Percentiles rank a stretch among this genome's conserved stretches.
These are phyloP conservation scores for Mitragyna speciosa DNA, from an alignment of 257 asterid species.

Conservation along the genomic window DNA sequence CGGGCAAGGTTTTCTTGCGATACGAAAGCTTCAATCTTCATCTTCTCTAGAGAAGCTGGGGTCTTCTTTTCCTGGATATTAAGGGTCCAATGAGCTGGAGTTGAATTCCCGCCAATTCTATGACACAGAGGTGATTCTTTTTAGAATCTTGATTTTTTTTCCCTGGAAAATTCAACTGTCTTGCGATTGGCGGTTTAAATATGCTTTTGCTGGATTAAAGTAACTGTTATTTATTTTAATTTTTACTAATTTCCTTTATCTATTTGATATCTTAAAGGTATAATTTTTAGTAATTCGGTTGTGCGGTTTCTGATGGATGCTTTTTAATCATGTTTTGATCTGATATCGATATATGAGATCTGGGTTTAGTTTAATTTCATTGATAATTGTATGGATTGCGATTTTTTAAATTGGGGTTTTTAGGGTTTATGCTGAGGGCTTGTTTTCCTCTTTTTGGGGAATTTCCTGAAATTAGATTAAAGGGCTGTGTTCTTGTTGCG, in stretches of 20 bases:
- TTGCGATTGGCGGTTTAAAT: slow-evolving; percentile 4
- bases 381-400: slow-evolving; percentile 10
- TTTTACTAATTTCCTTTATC: not conserved
- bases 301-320: slow-evolving; percentile 30
- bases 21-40: slow-evolving; percentile 32
- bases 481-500: slow-evolving; percentile 19
- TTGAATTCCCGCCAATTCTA: slow-evolving; percentile 29
- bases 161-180: slow-evolving; percentile 18
- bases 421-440: slow-evolving; percentile 23
- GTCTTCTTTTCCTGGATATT: slow-evolving; percentile 28
- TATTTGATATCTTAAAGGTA: not conserved
- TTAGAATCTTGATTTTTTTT: slow-evolving; percentile 26
- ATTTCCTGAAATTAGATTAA: slow-evolving; percentile 9
- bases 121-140: slow-evolving; percentile 15
- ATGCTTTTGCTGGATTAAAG: slow-evolving; percentile 3
- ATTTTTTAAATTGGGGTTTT: slow-evolving; percentile 19
- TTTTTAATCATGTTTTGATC: slow-evolving; percentile 30
- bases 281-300: slow-evolving; percentile 8
- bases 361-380: slow-evolving; percentile 37
- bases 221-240: slow-evolving; percentile 9
- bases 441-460: slow-evolving; percentile 7
- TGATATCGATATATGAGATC: slow-evolving; percentile 45
- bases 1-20: slow-evolving; percentile 71
- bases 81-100: slow-evolving; percentile 35
- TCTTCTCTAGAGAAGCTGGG: slow-evolving; percentile 44